These are phyloP conservation scores for Oldenlandia corymbosa DNA, from an alignment of 257 asterid genomes.

Conservation along the genomic window DNA sequence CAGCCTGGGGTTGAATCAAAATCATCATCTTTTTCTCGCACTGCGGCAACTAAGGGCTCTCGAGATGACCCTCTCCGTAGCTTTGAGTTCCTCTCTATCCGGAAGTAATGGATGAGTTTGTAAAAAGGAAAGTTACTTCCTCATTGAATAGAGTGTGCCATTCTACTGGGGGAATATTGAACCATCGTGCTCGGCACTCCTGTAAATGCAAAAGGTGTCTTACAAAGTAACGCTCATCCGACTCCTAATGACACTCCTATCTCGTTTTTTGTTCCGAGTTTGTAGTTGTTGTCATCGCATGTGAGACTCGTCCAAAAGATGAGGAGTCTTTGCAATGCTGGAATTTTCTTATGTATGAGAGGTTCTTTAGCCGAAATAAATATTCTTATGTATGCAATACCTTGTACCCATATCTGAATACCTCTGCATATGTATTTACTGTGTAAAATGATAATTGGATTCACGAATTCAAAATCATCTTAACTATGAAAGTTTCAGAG, in stretches of 20 bases:
- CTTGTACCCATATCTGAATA: background rate
- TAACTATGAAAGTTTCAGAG: too few relatives aligned
- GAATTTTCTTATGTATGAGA: conserved; percentile 21
- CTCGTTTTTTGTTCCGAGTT: conserved; percentile 34
- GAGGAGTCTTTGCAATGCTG: conserved; percentile 37
- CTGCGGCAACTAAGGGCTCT: conserved; percentile 41
- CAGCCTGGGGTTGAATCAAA: conserved; percentile 49
- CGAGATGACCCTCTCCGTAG: conserved; percentile 85
- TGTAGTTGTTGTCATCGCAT: conserved; percentile 22
- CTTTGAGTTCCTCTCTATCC: conserved; percentile 74
- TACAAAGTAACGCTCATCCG: conserved; percentile 20
- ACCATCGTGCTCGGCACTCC: conserved; percentile 3
- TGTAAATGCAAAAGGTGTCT: conserved; percentile 38
- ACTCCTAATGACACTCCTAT: conserved; percentile 12
- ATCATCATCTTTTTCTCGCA: conserved; percentile 52
- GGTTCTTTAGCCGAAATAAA: conserved; percentile 13
- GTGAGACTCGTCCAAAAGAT: conserved; percentile 30
- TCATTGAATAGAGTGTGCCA: conserved; percentile 18
- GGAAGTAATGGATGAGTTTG: conserved; percentile 25
- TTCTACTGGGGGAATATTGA: conserved; percentile 21
- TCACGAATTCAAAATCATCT: background rate
- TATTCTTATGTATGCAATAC: conserved; percentile 12
- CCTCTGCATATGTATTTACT: background rate
- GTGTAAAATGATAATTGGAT: background rate
- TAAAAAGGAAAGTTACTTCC: conserved; percentile 21